A percentile compares a stretch with the other conserved stretches of the same genome.
Conservation (phyloP, 2,329 filamentous ascomycete species). For the Botryotinia convoluta region DNA sequence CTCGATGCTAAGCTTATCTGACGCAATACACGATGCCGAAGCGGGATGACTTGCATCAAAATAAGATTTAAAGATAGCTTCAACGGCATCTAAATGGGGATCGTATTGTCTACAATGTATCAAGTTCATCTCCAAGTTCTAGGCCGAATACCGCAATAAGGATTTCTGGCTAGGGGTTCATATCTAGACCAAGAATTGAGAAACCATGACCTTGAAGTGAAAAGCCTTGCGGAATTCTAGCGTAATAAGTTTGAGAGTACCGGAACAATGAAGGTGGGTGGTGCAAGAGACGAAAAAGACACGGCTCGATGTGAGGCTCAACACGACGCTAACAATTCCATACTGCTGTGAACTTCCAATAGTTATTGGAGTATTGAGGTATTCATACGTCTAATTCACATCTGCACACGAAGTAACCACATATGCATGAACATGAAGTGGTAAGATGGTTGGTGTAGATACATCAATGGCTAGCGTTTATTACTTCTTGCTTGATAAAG, state of each 20-base stretch:
- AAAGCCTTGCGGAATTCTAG: not conserved
- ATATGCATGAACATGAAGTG: not conserved
- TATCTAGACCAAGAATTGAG: not conserved
- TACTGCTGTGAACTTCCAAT: not conserved
- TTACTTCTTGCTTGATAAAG: not conserved
- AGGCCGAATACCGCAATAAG: too few relatives aligned
- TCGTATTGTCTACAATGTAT: not conserved
- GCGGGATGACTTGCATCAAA: not conserved
- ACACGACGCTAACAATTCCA: not conserved
- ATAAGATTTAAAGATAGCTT: not conserved
- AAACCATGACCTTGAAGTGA: not conserved
- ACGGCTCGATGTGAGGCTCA: not conserved
- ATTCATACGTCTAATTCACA: not conserved
- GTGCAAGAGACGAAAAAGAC: not conserved
- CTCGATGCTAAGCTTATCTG: not conserved
- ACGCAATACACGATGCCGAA: not conserved
- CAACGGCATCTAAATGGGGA: not conserved
- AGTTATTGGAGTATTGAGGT: not conserved
- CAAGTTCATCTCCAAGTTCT: not conserved
- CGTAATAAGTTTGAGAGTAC: not conserved
- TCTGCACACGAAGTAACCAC: not conserved
- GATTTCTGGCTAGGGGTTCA: not conserved
- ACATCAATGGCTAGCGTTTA: not conserved
- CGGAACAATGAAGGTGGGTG: not conserved
- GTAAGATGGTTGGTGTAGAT: not conserved